These are phyloP conservation scores for Hypomyces rosellus DNA, from an alignment of 2,329 filamentous ascomycete species.

Conservation along the genomic window DNA sequence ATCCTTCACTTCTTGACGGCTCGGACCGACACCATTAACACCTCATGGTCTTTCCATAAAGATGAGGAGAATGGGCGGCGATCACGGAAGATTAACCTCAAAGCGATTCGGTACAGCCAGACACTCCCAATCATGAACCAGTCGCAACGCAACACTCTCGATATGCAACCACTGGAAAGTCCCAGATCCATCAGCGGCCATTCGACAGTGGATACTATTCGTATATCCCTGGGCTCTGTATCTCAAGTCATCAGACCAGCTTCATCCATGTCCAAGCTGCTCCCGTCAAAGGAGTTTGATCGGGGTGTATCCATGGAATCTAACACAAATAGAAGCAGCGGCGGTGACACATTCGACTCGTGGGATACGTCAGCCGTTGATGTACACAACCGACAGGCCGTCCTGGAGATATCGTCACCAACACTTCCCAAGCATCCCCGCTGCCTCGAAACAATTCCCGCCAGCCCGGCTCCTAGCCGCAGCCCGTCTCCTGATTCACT, in stretches of 20 bases:
- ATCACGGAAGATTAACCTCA: constrained; percentile 30
- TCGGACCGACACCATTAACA: constrained; percentile 21
- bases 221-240: constrained; percentile 31
- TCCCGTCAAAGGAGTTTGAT: constrained; percentile 37
- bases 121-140: constrained; percentile 31
- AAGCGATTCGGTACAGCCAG: constrained; percentile 47
- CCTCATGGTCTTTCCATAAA: constrained; percentile 23
- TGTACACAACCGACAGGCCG: constrained; percentile 52
- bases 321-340: constrained; percentile 25
- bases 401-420: constrained; percentile 43
- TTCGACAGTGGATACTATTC: constrained; percentile 19
- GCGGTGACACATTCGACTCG: constrained; percentile 62
- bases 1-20: constrained; percentile 36
- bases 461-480: constrained; percentile 57
- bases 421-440: constrained; percentile 37
- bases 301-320: constrained; percentile 46
- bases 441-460: constrained; percentile 65
- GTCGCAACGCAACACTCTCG: constrained; percentile 28
- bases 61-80: constrained; percentile 17
- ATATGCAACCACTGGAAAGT: constrained; percentile 31
- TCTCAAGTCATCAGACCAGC: constrained; percentile 47
- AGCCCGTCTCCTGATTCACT: constrained; percentile 57
- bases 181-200: constrained; percentile 35
- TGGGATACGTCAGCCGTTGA: constrained; percentile 70
- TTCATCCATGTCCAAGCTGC: constrained; percentile 49